Evolutionary conservation across 352 stramenopile species (phyloP).

Genomic region (Globisporangium mamillatum): DNA sequence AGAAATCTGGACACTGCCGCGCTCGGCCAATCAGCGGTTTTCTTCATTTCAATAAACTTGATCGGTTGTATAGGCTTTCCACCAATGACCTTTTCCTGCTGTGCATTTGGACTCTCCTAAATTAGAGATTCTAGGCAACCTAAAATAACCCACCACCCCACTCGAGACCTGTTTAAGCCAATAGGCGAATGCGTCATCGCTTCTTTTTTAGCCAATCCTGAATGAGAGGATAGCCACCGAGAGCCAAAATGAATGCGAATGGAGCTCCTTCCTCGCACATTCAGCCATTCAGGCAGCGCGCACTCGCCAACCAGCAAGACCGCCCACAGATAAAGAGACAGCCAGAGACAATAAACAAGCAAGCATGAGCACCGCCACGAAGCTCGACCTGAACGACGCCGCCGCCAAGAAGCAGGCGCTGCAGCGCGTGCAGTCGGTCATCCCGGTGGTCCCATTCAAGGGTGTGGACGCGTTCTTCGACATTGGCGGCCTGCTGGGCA

Average conservation of each 20-base stretch:
- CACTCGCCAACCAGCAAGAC: slow-evolving; percentile 2
- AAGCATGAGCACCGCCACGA: slow-evolving; percentile 26
- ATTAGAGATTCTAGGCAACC: too few relatives aligned
- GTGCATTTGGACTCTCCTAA: too few relatives aligned
- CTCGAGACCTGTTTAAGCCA: background rate
- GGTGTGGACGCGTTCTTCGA: slow-evolving; percentile 96
- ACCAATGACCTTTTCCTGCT: too few relatives aligned
- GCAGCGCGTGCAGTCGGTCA: slow-evolving; percentile 76
- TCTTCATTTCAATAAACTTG: too few relatives aligned
- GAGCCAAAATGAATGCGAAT: background rate
- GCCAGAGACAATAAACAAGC: slow-evolving; percentile 11
- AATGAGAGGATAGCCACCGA: background rate
- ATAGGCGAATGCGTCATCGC: background rate
- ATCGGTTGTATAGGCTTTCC: too few relatives aligned
- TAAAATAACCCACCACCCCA: too few relatives aligned
- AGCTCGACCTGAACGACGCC: slow-evolving; percentile 44
- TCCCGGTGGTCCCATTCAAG: slow-evolving; percentile 96
- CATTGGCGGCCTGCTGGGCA: slow-evolving; percentile 92
- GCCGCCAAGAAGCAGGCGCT: slow-evolving; percentile 50
- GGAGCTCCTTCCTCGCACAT: background rate
- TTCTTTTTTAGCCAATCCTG: background rate
- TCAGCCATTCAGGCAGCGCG: slow-evolving; percentile 7
- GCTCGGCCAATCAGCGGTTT: too few relatives aligned
- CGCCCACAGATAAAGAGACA: background rate
- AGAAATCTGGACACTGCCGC: too few relatives aligned